Evolutionary conservation across 768 basidiomycete genomes (phyloP).

Genomic region (Lactifluus volemus): DNA sequence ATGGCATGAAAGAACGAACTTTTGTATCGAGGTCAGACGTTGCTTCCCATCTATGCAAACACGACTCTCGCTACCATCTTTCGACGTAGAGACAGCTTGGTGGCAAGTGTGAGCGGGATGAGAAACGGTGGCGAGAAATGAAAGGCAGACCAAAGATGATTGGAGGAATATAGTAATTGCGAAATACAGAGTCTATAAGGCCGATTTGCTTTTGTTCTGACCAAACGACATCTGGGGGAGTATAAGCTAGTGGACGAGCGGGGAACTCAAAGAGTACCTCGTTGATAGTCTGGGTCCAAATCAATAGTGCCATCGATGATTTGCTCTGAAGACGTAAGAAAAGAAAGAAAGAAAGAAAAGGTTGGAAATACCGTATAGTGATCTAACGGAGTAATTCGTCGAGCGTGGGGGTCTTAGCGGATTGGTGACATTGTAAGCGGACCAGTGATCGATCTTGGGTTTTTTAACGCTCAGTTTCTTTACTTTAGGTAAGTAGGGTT

Average conservation of each 20-base stretch:
- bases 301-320: conserved; percentile 55
- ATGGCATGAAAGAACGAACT: conserved; percentile 32
- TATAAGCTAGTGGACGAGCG: background rate
- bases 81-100: conserved; percentile 39
- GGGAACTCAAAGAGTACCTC: conserved; percentile 35
- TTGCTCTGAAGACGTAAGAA: conserved; percentile 41
- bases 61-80: conserved; percentile 58
- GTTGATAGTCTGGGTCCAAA: conserved; percentile 71
- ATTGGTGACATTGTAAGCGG: conserved; percentile 14
- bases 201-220: conserved; percentile 64
- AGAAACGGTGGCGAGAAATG: background rate
- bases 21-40: conserved; percentile 62
- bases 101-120: background rate
- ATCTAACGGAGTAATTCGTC: conserved; percentile 26
- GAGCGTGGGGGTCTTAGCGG: conserved; percentile 22
- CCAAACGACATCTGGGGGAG: conserved; percentile 65
- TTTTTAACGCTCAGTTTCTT: conserved; percentile 9
- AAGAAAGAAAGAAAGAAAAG: background rate
- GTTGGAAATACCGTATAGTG: conserved; percentile 25
- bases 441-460: background rate
- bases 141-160: conserved; percentile 56
- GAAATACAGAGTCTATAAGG: conserved; percentile 69
- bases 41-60: conserved; percentile 81
- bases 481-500: conserved; percentile 1
- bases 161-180: conserved; percentile 75